Base-by-base conservation (phyloP, 768 basidiomycete genomes). In the Rickenella mellea region DNA sequence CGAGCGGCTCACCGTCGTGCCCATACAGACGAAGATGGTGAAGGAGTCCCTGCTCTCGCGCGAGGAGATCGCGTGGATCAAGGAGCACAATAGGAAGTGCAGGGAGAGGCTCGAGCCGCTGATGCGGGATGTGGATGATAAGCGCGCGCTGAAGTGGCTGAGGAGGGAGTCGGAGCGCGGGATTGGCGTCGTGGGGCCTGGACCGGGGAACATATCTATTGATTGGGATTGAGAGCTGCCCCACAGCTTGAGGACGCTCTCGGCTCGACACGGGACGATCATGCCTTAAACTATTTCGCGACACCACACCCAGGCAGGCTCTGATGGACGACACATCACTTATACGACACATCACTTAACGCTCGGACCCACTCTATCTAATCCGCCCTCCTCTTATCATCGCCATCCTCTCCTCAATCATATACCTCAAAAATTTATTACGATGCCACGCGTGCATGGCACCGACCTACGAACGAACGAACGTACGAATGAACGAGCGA, bases 1-100 rank as follows among this genome's bases (percentile, higher is more conserved):
- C 58, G 88, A 93, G 60, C 81, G 92, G 4, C 67, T 97, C 51
- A 94, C 93, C 2, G 82, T 86, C 64, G 92, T 97, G 8, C 94
- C 94, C 3, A 96, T 97, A 53, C 85, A 92, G 61, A 85, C 86
- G 2, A 71, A 76, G 51, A 84, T 98, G 78, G 81, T 97, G 40
- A 84, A 89, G 55, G 83, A 80, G 36, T 69, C 58, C 39, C 78
- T 96, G 74, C 73, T 97, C 43, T 78, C 83, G 14, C 86, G 82
- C 56, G 82, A 85, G 46, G 91, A 97, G 66, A 82, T 76, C 48
- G 63, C 73, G 42, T 98, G 94, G 94, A 55, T 98, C 38, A 84
- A 83, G 68, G 80, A 85, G 39, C 90, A 94, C 57, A 93, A 94
- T 56, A 73, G 76, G 53, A 68, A 69, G 8, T 89, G 86, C 55